Percentiles rank a stretch among this genome's conserved stretches.
Evolutionary conservation across 2,329 filamentous ascomycete genomes (phyloP).

Genomic region (Thermoascus crustaceus): DNA sequence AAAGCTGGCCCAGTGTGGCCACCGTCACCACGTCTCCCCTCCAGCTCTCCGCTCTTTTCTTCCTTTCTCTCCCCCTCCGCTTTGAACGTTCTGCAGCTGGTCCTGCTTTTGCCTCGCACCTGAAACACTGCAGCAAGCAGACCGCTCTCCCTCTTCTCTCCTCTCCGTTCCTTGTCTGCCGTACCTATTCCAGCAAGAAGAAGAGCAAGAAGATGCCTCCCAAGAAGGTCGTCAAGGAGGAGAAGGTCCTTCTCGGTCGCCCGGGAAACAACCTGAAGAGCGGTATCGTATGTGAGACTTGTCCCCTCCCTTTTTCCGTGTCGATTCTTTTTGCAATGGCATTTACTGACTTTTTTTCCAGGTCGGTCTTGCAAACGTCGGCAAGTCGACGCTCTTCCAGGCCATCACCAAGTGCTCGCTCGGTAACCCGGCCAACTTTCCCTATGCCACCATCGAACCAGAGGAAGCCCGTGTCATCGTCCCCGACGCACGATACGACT

Average conservation of each 20-base stretch:
- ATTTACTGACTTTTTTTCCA: slow-evolving; percentile 33
- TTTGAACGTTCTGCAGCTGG: slow-evolving; percentile 56
- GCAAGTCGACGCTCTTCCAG: slow-evolving; percentile 99
- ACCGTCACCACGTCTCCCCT: slow-evolving; percentile 24
- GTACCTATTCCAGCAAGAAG: slow-evolving; percentile 49
- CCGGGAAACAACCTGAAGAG: slow-evolving; percentile 98
- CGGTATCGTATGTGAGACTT: slow-evolving; percentile 78
- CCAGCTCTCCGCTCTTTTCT: slow-evolving; percentile 28
- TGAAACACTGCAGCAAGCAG: slow-evolving; percentile 11
- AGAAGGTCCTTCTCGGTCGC: slow-evolving; percentile 92
- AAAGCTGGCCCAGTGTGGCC: slow-evolving; percentile 17
- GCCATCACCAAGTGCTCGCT: slow-evolving; percentile 96
- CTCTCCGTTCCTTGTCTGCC: slow-evolving; percentile 32
- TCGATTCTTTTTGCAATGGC: slow-evolving; percentile 4
- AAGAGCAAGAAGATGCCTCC: slow-evolving; percentile 77
- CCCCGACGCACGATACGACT: slow-evolving; percentile 91
- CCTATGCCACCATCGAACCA: slow-evolving; percentile 97
- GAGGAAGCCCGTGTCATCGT: slow-evolving; percentile 97
- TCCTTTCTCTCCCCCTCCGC: slow-evolving; percentile 47
- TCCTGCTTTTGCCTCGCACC: slow-evolving; percentile 45
- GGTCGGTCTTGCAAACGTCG: slow-evolving; percentile 98
- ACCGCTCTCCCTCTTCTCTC: slow-evolving; percentile 14
- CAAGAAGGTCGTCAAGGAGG: slow-evolving; percentile 84
- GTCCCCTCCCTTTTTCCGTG: slow-evolving; percentile 19
- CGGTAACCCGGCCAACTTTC: slow-evolving; percentile 98